Evolutionary conservation across 1,139 yeast genomes (phyloP).

Genomic region (Groenewaldozyma auringiensis): DNA sequence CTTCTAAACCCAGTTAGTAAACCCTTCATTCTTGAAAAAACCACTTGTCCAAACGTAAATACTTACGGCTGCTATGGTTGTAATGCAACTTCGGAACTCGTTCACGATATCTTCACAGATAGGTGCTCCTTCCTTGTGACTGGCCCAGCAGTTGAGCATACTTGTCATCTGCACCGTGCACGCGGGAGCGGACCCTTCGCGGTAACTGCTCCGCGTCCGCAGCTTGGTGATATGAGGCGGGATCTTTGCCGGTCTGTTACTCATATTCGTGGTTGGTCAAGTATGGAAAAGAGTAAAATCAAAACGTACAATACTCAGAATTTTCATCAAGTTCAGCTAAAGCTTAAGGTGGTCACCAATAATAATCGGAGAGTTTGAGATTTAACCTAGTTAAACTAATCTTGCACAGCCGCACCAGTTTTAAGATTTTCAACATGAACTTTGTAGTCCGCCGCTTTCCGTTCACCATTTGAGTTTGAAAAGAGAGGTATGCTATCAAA

Average conservation of each 20-base stretch:
- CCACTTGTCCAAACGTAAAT: background rate
- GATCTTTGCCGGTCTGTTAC: constrained; percentile 3
- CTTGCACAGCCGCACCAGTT: no score
- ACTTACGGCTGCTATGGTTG: constrained; percentile 26
- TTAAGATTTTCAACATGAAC: no score
- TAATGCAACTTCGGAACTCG: constrained; percentile 50
- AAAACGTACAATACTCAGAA: no score
- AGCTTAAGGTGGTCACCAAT: no score
- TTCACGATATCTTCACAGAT: constrained; percentile 57
- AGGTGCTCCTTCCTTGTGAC: constrained; percentile 76
- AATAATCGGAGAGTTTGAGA: no score
- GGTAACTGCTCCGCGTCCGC: constrained; percentile 4
- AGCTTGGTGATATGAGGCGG: constrained; percentile 3
- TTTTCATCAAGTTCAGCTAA: no score
- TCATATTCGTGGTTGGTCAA: background rate
- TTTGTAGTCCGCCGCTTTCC: no score
- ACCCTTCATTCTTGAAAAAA: no score
- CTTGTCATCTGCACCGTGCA: constrained; percentile 80
- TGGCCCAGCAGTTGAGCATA: constrained; percentile 91
- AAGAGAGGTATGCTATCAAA: no score
- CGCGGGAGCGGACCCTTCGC: constrained; percentile 37
- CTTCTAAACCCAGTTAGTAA: constrained; percentile 7
- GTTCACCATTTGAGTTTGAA: no score
- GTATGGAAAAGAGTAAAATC: no score
- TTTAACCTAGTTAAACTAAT: no score